phyloP scores from a whole-genome alignment of 257 asterid genomes.

The Capsicum pubescens region DNA sequence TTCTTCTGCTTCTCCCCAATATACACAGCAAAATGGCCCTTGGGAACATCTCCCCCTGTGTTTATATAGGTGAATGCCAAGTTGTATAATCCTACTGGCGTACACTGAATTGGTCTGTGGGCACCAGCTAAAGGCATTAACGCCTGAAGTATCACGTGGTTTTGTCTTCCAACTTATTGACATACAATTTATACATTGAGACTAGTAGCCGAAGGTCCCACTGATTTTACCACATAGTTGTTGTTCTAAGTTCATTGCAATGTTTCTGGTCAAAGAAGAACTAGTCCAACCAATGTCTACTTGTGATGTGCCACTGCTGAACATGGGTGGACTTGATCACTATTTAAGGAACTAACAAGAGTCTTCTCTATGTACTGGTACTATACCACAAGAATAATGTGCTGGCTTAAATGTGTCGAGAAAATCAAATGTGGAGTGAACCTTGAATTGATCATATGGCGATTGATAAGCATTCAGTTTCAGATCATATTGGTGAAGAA shows the following conservation, averaged over 20 bases:
- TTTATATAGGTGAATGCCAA: no score
- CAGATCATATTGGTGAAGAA: no score
- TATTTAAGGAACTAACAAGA: neutral
- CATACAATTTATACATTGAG: neutral
- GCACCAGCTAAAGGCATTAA: neutral
- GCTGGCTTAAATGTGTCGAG: no score
- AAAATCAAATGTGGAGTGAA: no score
- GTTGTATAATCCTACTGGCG: no score
- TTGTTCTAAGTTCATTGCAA: neutral
- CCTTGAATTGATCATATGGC: no score
- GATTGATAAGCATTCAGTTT: no score
- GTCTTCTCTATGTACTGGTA: neutral
- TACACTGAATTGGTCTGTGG: no score
- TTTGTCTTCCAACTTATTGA: slow-evolving; percentile 18
- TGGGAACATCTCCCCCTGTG: slow-evolving; percentile 45
- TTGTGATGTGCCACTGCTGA: neutral
- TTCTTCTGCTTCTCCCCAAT: slow-evolving; percentile 54
- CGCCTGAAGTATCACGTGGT: slow-evolving; percentile 26
- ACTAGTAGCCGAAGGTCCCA: neutral
- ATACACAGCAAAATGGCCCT: slow-evolving; percentile 62
- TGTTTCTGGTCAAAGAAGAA: neutral
- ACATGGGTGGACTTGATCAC: neutral
- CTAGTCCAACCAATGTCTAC: neutral
- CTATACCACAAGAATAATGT: no score
- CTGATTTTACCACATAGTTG: neutral